Percentiles rank a stretch among this genome's conserved stretches.
These are phyloP conservation scores for Metschnikowia vanudenii DNA, from an alignment of 805 yeast genomes.

Conservation along the genomic window DNA sequence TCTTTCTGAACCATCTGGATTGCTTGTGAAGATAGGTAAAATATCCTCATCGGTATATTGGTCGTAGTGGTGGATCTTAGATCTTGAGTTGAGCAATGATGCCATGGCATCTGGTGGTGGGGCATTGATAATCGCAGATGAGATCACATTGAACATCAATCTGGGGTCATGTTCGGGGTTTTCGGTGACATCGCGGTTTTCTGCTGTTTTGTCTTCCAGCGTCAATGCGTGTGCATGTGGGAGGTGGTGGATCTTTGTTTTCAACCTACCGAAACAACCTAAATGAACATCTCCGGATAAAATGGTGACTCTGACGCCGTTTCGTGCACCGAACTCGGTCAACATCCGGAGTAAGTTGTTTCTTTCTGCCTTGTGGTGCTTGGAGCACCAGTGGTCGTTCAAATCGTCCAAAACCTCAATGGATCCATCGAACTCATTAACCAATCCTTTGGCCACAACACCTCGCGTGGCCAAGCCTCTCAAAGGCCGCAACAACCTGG, in stretches of 20 bases:
- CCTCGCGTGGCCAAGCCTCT: constrained; percentile 60
- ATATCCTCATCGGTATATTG: constrained; percentile 71
- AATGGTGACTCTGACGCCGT: constrained; percentile 75
- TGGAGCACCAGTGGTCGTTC: constrained; percentile 96
- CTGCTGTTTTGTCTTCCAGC: constrained; percentile 30
- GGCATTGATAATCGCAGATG: constrained; percentile 87
- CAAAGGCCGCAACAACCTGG: constrained; percentile 58
- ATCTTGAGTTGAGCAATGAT: constrained; percentile 61
- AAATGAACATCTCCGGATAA: constrained; percentile 93
- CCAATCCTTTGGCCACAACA: constrained; percentile 61
- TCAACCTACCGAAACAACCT: constrained; percentile 78
- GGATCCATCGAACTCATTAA: constrained; percentile 89
- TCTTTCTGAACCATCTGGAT: constrained; percentile 52
- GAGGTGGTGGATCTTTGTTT: constrained; percentile 49
- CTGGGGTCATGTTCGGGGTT: constrained; percentile 70
- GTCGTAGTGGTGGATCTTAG: constrained; percentile 67
- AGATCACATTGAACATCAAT: constrained; percentile 76
- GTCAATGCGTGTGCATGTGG: constrained; percentile 36
- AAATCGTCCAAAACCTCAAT: constrained; percentile 90
- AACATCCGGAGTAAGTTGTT: constrained; percentile 62
- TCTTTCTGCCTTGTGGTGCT: constrained; percentile 81
- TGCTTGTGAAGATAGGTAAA: constrained; percentile 64
- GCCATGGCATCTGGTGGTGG: constrained; percentile 95
- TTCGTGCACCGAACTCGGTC: constrained; percentile 60
- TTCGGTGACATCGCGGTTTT: constrained; percentile 39